Evolutionary conservation across 352 stramenopile genomes (phyloP).

Genomic region (Globisporangium camurandrum): DNA sequence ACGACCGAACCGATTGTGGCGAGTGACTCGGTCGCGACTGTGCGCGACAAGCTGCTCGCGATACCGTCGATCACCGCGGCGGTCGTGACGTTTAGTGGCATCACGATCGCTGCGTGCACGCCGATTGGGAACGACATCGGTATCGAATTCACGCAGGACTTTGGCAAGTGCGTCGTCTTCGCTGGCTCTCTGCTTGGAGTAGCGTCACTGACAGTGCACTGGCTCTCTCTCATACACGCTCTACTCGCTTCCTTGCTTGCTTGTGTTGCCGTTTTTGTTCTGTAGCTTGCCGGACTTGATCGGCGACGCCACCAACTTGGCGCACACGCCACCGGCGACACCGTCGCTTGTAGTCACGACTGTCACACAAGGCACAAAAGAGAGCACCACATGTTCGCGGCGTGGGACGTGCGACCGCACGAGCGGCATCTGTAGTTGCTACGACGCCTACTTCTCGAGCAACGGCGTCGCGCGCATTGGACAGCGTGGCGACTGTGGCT

Average conservation of each 20-base stretch:
- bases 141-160: constrained; percentile 72
- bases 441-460: constrained; percentile 77
- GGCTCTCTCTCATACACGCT: not conserved
- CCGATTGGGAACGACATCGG: constrained; percentile 70
- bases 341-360: constrained; percentile 43
- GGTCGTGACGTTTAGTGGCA: constrained; percentile 59
- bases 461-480: constrained; percentile 75
- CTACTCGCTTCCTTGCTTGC: not conserved
- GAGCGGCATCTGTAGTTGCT: constrained; percentile 79
- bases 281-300: constrained; percentile 45
- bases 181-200: too few species aligned
- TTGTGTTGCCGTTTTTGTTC: not conserved
- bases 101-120: constrained; percentile 59
- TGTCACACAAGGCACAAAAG: constrained; percentile 82
- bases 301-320: constrained; percentile 42
- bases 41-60: constrained; percentile 45
- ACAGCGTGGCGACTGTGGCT: constrained; percentile 89
- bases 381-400: constrained; percentile 81
- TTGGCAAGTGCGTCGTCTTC: constrained; percentile 43
- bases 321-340: constrained; percentile 35
- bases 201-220: not conserved
- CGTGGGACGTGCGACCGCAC: constrained; percentile 74
- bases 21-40: constrained; percentile 33
- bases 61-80: constrained; percentile 60
- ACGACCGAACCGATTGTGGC: constrained; percentile 61